Base-by-base conservation (phyloP, 1,139 yeast species). In the Taiozyma onychis region DNA sequence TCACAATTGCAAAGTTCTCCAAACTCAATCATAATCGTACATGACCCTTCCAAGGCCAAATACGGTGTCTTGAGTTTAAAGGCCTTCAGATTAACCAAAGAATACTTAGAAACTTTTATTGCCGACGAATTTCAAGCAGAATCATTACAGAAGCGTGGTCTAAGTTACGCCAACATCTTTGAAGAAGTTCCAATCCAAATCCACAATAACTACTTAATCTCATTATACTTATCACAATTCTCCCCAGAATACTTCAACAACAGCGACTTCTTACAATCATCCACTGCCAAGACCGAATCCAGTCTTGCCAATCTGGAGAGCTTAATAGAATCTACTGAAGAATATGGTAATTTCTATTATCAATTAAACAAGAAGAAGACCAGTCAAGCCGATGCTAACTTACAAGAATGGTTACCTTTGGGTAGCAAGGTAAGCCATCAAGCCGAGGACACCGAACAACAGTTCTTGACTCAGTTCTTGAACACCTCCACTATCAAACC, bases 301-400 rank as follows among this genome's bases (percentile, higher is more conserved):
- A 51, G 66, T 14, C 55, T 65, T 28, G 57, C 59, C 16, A 76
- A 76, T 60, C 78, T 85, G 56, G 95, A 88, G 65, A 79, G 80
- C 45, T 75, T 89, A 61, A 78, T 84, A 63, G 86, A 85, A 52
- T 82, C 89, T 49, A 79, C 87, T 44, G 96, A 89, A 66, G 95
- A 87, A 64, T 88, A 87, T 66, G 85, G 86, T 60, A 87, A 85
- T 70, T 84, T 85, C 74, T 87, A 87, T 72, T 84, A 83, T 68
- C 88, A 83, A 44, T 39, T 50, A 44, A 54, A 52, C 47, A 61
- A 56, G 53, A 61, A 58, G 54, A 60, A 54, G 41, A 45, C 46
- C 10, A 43, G 41, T 39, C 48, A 48, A 27, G 46, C 39, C 8
- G 57, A 50, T 16, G 52, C 46, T 6, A 48, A 48, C 44, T 47